Evolutionary conservation across 352 stramenopile species (phyloP).

Genomic region (Globisporangium ultimum): DNA sequence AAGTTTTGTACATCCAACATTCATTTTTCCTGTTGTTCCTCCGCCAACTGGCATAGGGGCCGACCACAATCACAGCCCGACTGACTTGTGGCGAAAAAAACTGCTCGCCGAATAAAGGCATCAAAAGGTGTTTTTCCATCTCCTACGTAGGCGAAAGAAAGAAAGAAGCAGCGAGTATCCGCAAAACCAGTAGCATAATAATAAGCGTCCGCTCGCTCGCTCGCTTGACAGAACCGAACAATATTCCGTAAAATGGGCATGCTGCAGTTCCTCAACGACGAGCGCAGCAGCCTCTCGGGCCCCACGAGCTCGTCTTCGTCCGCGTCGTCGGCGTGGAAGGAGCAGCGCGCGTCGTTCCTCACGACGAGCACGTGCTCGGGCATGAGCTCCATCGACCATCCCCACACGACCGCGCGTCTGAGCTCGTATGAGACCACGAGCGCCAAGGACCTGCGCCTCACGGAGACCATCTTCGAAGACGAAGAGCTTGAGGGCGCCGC

Average conservation of each 20-base stretch:
- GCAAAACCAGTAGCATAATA: too few relatives aligned
- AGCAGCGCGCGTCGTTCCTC: conserved; percentile 43
- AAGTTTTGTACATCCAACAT: not conserved
- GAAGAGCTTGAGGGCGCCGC: conserved; percentile 19
- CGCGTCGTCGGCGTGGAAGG: conserved; percentile 8
- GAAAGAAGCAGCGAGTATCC: not conserved
- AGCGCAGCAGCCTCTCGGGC: not conserved
- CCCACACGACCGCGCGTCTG: conserved; percentile 2
- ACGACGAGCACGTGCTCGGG: conserved; percentile 42
- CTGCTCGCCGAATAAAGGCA: too few relatives aligned
- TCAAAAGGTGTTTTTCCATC: conserved; percentile 5
- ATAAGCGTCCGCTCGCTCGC: not conserved
- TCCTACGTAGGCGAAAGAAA: not conserved
- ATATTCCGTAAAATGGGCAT: too few relatives aligned
- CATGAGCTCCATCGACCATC: conserved; percentile 17
- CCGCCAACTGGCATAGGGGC: not conserved
- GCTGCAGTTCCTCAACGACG: conserved; percentile 2
- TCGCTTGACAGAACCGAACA: too few relatives aligned
- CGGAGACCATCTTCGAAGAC: conserved; percentile 34
- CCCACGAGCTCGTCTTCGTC: not conserved
- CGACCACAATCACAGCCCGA: too few relatives aligned
- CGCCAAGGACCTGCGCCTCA: conserved; percentile 14
- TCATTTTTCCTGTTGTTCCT: not conserved
- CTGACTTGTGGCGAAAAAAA: not conserved
- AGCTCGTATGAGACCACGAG: conserved; percentile 15